Evolutionary conservation across 768 basidiomycete species (phyloP), one percentile per base, ranked within the genome.

Genomic region (Leccinum imitatum): DNA sequence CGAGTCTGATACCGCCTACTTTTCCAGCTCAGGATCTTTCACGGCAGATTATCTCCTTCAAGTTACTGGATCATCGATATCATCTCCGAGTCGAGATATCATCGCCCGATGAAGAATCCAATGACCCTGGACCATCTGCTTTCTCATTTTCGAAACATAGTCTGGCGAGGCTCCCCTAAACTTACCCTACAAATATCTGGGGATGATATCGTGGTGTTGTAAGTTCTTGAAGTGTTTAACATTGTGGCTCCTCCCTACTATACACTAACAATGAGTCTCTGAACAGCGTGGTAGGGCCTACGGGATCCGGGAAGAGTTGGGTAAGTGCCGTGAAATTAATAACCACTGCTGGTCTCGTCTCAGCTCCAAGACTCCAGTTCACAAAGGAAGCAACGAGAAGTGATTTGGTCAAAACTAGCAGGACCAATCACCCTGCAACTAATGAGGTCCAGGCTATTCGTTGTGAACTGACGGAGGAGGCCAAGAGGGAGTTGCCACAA

Each of bases 231-330:
- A 10, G 46, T 9, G n/a, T 46, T 46, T 3, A 7, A 7, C 19
- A 9, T 27, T 6, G 0, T 21, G 3, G 3, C 39, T 52, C 17
- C 31, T 5, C 11, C 4, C 9, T 17, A 30, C 6, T 19, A 27
- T 48, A 6, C 17, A 25, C 17, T 57, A 19, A 59, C 15, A 11
- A 47, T 3, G 30, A 14, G 1, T 19, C 14, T 4, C 47, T 15
- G 5, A 25, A 59, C 41, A 70, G 67, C 19, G 55, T 64, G 31
- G 55, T 65, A 9, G 67, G 67, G 0, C 64, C 67, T 6, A 66
- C 67, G 25, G 67, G 67, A 30, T 59, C 64, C 0, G 67, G 67
- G 0, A 67, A 67, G 39, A 67, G 67, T 25, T 68, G 64, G 67
- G 67, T 68, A 25, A 15, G 67, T 59, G 21, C 9, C n/a, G 3